phyloP scores from a whole-genome alignment of 805 yeast genomes.

The Saccharomycopsis lassenensis region DNA sequence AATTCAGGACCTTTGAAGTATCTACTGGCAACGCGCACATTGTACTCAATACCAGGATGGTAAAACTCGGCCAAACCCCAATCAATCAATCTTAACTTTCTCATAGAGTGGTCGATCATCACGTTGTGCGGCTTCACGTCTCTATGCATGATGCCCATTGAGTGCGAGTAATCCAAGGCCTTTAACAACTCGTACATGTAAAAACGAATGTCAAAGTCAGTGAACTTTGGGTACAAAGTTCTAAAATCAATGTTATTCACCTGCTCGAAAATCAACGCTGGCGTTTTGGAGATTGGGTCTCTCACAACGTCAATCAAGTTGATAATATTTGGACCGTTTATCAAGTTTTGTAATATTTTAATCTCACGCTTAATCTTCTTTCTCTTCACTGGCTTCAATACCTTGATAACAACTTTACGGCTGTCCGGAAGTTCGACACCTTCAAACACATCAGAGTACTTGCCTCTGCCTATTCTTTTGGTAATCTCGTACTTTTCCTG shows the following conservation, averaged over 20 bases:
- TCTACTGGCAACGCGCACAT: slow-evolving; percentile 85
- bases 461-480: slow-evolving; percentile 82
- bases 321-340: slow-evolving; percentile 75
- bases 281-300: slow-evolving; percentile 76
- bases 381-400: slow-evolving; percentile 83
- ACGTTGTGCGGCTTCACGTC: slow-evolving; percentile 92
- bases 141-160: slow-evolving; percentile 91
- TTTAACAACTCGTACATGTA: slow-evolving; percentile 74
- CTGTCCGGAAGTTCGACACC: slow-evolving; percentile 60
- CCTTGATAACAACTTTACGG: slow-evolving; percentile 73
- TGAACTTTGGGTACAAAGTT: slow-evolving; percentile 70
- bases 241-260: slow-evolving; percentile 81
- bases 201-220: slow-evolving; percentile 63
- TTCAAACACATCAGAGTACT: slow-evolving; percentile 86
- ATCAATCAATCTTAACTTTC: slow-evolving; percentile 65
- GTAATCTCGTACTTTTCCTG: slow-evolving; percentile 80
- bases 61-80: slow-evolving; percentile 95
- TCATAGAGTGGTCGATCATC: slow-evolving; percentile 72
- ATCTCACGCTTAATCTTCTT: slow-evolving; percentile 90
- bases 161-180: slow-evolving; percentile 82
- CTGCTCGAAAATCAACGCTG: slow-evolving; percentile 79
- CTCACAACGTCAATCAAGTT: slow-evolving; percentile 74
- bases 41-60: slow-evolving; percentile 81
- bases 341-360: slow-evolving; percentile 73
- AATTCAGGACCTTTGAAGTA: slow-evolving; percentile 90